phyloP scores from a whole-genome alignment of 192 early-diverging fungal species.

The Umbelopsis sp. region DNA sequence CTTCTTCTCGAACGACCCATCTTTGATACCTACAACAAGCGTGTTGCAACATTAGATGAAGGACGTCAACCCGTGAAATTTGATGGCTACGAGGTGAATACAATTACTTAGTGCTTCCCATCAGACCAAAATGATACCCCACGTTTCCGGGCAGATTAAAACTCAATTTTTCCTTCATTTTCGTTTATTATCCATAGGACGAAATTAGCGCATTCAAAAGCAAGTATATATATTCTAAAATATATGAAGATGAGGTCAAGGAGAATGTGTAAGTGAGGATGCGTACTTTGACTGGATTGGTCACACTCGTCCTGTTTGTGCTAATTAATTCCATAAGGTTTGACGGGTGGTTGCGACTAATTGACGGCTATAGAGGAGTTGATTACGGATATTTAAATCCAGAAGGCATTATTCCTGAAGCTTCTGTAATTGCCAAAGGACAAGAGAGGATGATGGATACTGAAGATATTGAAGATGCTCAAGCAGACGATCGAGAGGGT shows the following conservation, averaged over 20 bases:
- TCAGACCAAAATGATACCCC: no score
- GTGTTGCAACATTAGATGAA: conserved; percentile 30
- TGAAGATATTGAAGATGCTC: conserved; percentile 28
- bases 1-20: conserved; percentile 81
- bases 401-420: conserved; percentile 59
- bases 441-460: conserved; percentile 10
- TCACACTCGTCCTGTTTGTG: background rate
- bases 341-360: conserved; percentile 58
- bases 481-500: background rate
- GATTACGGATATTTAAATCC: conserved; percentile 63
- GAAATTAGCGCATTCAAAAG: conserved; percentile 87
- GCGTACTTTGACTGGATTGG: no score
- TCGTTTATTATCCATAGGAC: conserved; percentile 38
- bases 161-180: conserved; percentile 3
- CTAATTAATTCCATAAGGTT: conserved; percentile 45
- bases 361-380: conserved; percentile 57
- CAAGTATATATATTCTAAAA: conserved; percentile 82
- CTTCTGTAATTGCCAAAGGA: conserved; percentile 26
- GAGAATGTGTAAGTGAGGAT: conserved; percentile 53
- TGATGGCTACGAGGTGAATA: conserved; percentile 50
- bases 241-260: conserved; percentile 73
- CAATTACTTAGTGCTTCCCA: no score
- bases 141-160: background rate
- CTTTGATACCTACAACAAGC: conserved; percentile 69
- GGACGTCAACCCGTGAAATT: conserved; percentile 52